Conservation (phyloP, 805 yeast genomes). For the Saccharomycodes ludwigii region DNA sequence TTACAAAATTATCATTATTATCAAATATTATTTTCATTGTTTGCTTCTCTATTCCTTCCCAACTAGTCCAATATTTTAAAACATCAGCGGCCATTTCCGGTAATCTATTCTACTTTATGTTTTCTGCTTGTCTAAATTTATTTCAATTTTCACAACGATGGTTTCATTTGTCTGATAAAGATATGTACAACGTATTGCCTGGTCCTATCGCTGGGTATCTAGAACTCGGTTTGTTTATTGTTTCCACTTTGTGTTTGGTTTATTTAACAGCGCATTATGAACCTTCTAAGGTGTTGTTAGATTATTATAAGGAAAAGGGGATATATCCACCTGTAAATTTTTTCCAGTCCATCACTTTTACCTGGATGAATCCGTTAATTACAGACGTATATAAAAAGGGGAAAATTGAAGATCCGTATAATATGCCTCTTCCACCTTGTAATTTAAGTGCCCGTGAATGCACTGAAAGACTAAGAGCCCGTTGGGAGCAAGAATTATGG, state of each 20-base stretch:
- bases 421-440: constrained; percentile 31
- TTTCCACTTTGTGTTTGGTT: constrained; percentile 23
- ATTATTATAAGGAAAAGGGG: constrained; percentile 23
- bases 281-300: constrained; percentile 29
- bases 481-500: constrained; percentile 27
- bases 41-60: constrained; percentile 18
- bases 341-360: constrained; percentile 30
- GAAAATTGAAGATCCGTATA: constrained; percentile 27
- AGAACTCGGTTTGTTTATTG: constrained; percentile 20
- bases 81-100: constrained; percentile 19
- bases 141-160: constrained; percentile 18
- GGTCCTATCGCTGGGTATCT: constrained; percentile 12
- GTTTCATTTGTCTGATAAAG: constrained; percentile 10
- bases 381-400: constrained; percentile 27
- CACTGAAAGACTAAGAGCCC: constrained; percentile 18
- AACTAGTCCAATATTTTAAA: constrained; percentile 17
- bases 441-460: constrained; percentile 24
- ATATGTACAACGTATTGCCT: constrained; percentile 12
- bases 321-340: constrained; percentile 17
- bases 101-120: constrained; percentile 18
- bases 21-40: constrained; percentile 12
- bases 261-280: constrained; percentile 27
- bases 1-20: constrained; percentile 8
- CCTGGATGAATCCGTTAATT: constrained; percentile 37
- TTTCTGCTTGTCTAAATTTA: constrained; percentile 10